phyloP scores from a whole-genome alignment of 2,329 filamentous ascomycete genomes.

The Cladorrhinum sp. region DNA sequence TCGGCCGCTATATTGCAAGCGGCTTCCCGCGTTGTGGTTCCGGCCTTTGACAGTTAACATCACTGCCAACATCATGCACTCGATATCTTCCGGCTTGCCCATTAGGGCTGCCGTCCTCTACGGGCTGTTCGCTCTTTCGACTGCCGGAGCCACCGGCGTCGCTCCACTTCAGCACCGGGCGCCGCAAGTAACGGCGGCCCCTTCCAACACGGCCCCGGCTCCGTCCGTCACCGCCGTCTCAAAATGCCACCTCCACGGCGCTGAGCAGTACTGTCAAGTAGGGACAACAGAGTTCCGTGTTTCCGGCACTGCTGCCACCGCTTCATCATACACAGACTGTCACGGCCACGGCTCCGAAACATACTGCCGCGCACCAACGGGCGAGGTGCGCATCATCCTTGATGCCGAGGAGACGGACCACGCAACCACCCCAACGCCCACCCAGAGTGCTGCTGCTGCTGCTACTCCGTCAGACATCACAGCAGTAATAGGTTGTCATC shows the following conservation, averaged over 20 bases:
- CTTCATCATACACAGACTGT: constrained; percentile 40
- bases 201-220: background rate
- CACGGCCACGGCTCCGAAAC: constrained; percentile 50
- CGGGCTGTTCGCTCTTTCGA: constrained; percentile 16
- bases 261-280: constrained; percentile 39
- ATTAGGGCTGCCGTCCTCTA: constrained; percentile 12
- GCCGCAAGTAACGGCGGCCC: constrained; percentile 7
- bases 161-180: constrained; percentile 5
- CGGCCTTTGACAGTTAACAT: background rate
- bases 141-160: constrained; percentile 4
- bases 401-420: constrained; percentile 17
- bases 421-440: constrained; percentile 16
- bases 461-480: constrained; percentile 30
- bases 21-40: background rate
- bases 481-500: constrained; percentile 50
- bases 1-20: constrained; percentile 4
- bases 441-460: constrained; percentile 3
- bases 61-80: background rate
- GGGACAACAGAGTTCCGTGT: constrained; percentile 32
- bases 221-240: constrained; percentile 45
- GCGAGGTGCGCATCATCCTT: constrained; percentile 41
- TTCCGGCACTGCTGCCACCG: constrained; percentile 31
- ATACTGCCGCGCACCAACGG: constrained; percentile 46
- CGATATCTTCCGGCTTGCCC: background rate
- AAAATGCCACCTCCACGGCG: constrained; percentile 45